Evolutionary conservation across 345 rosid species (phyloP), one percentile per base, ranked within the genome.

Genomic region (Linum trigynum): DNA sequence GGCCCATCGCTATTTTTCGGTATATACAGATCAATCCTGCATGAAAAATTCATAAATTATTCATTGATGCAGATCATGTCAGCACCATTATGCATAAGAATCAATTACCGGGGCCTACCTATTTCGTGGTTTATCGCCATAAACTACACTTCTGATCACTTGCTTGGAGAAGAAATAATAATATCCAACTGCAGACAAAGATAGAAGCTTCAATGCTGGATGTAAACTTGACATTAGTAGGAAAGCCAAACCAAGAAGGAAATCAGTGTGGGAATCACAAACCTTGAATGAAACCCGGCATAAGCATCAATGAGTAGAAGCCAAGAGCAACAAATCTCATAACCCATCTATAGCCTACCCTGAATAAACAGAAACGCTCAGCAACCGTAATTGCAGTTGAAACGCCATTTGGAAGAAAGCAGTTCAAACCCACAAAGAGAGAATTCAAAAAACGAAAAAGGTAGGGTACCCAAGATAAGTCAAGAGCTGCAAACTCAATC

Each of bases 241-340:
- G 32, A 23, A 23, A 23, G 32, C 32, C 32, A 23, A 23, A 23
- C 32, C 1, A 23, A 23, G 32, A 23, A 23, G 32, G 32, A 23
- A 23, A 23, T 23, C 32, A 23, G 32, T 23, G 32, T 64, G 61
- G 38, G n/a, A 41, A 50, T 35, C 51, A 53, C 82, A 16, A 65
- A 94, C 97, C 95, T 90, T 88, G 96, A 77, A 94, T 80, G 69
- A 94, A 94, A 73, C 97, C 99, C 8, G 99, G 97, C 84, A 90
- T 74, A 45, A 90, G 96, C 61, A 90, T 68, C 58, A 88, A 65
- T 17, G 95, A 78, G 75, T 90, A 94, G 76, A 84, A 90, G 12
- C 95, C 96, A 76, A 94, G 99, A 62, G 99, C 97, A 66, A 88
- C 72, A 73, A 90, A 94, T 74, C 92, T 81, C 75, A 82, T 36